A percentile compares a stretch with the other conserved stretches of the same genome.
phyloP scores from a whole-genome alignment of 495 filamentous ascomycete species.

The Talaromyces proteolyticus region DNA sequence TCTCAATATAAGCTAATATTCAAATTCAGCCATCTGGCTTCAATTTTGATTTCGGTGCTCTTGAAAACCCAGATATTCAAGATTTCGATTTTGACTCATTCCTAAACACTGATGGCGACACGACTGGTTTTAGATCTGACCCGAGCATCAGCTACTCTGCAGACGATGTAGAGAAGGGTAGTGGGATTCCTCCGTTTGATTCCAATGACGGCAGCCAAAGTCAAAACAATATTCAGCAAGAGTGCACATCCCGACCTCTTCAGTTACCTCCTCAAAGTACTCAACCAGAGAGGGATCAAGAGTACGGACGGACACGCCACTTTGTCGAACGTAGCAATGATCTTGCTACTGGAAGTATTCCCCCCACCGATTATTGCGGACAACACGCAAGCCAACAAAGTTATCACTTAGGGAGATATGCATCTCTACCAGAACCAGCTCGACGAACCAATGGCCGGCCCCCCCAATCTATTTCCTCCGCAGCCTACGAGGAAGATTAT shows the following conservation, averaged over 20 bases:
- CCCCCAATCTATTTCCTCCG: no score
- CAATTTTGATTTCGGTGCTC: slow-evolving; percentile 55
- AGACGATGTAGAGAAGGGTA: slow-evolving; percentile 16
- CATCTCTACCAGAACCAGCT: neutral
- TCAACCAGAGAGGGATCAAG: neutral
- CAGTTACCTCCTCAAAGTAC: neutral
- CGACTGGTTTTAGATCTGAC: slow-evolving; percentile 47
- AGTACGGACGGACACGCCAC: neutral
- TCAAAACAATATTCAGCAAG: neutral
- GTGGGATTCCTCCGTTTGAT: neutral
- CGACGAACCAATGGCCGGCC: no score
- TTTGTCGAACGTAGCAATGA: no score
- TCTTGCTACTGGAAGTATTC: neutral
- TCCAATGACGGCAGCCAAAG: neutral
- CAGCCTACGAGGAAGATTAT: no score
- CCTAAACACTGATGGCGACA: slow-evolving; percentile 58
- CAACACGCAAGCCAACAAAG: neutral
- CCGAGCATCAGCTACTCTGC: slow-evolving; percentile 30
- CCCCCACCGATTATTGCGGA: neutral
- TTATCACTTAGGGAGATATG: neutral
- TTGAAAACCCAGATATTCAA: slow-evolving; percentile 65
- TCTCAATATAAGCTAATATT: neutral
- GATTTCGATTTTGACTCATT: slow-evolving; percentile 97
- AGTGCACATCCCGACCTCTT: neutral
- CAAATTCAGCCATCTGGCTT: slow-evolving; percentile 23